Evolutionary conservation across 1,284 basidiomycete genomes (phyloP), one percentile per base, ranked within the genome.

Genomic region (Meripilus lineatus): DNA sequence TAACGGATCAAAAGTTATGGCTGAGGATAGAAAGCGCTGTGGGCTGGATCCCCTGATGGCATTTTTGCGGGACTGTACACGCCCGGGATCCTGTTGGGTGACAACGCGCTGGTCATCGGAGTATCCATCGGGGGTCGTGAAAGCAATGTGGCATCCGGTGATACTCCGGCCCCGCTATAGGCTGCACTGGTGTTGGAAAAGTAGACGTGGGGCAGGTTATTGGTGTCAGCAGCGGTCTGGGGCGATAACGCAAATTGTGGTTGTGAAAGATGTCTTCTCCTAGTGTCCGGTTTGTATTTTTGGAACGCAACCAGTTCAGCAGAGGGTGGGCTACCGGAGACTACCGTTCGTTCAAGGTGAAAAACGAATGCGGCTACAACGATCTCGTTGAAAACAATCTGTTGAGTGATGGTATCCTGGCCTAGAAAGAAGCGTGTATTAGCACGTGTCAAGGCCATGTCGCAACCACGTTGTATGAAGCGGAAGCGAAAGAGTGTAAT

Each of bases 281-380:
- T 53, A 41, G 34, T 35, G 28, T 58, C 50, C 36, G 42, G 37
- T 42, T 40, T 47, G 58, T 71, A 73, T 63, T 69, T 74, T 61
- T 76, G 75, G 58, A 75, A 74, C 33, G 70, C 72, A 48, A 77
- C 50, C 46, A 85, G 66, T 53, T 79, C 71, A 46, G 76, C 81
- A 26, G 74, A 71, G n/a, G 83, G 79, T 59, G 70, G 63, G 47
- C 61, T 55, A 48, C 68, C 63, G 33, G 68, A 68, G 55, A 65
- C 65, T 50, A 63, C 63, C 17, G 58, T 49, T 58, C 79, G 75
- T 52, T 81, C 76, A 50, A 89, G 65, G 50, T 83, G 76, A 61
- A 86, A 87, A 37, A 79, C 69, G 51, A 86, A 65, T 50, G 74
- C 74, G 36, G 83, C 72, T 37, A 84, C 63, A 14, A 76, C 71